phyloP scores from a whole-genome alignment of 139 green algal species.

The Spirogloea muscicola region DNA sequence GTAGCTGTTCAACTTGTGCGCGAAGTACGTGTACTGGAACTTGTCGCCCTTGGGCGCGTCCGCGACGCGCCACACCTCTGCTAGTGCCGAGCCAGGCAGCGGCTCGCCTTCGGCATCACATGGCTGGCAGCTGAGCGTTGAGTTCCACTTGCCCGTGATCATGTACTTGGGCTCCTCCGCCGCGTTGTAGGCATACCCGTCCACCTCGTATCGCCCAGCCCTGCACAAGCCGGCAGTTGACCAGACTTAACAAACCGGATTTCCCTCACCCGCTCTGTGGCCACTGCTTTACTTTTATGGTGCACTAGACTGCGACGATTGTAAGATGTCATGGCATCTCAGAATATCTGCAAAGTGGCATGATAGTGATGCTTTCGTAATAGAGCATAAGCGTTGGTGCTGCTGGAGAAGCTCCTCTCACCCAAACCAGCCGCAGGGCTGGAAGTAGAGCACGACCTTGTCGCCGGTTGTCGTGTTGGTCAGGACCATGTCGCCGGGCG shows the following conservation, averaged over 20 bases:
- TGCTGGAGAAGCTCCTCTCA: no score
- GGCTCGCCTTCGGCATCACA: slow-evolving; percentile 71
- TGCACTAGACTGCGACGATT: no score
- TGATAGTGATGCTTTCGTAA: no score
- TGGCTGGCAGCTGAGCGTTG: slow-evolving; percentile 59
- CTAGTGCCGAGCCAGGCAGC: slow-evolving; percentile 36
- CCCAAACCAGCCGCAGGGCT: slow-evolving; percentile 89
- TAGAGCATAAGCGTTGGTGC: no score
- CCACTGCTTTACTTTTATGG: no score
- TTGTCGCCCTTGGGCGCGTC: slow-evolving; percentile 75
- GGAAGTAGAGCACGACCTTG: slow-evolving; percentile 61
- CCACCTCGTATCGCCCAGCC: slow-evolving; percentile 52
- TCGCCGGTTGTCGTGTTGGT: slow-evolving; percentile 72
- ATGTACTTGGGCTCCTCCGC: slow-evolving; percentile 65
- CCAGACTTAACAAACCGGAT: background rate
- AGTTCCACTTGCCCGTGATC: slow-evolving; percentile 82
- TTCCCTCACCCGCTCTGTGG: no score
- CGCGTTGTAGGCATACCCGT: slow-evolving; percentile 58
- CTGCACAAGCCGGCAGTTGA: no score
- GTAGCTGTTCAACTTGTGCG: slow-evolving; percentile 71
- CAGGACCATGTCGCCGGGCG: slow-evolving; percentile 74
- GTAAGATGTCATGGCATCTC: no score
- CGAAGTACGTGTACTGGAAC: slow-evolving; percentile 87
- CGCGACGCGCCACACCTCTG: slow-evolving; percentile 66
- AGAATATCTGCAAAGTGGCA: no score